phyloP scores from a whole-genome alignment of 2,329 filamentous ascomycete genomes.

The Aspergillus vadensis region DNA sequence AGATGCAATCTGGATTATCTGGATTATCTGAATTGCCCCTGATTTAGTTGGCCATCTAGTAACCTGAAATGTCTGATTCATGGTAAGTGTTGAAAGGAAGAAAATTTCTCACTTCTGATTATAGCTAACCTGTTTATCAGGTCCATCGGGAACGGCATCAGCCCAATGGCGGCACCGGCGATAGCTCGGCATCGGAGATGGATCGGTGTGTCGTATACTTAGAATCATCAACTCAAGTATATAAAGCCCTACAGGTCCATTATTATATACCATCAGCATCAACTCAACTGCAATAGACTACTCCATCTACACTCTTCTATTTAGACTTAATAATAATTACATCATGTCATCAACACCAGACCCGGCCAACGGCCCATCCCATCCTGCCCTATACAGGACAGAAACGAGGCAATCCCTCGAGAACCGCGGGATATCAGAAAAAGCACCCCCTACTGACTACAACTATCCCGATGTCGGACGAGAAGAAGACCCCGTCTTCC shows the following conservation, averaged over 20 bases:
- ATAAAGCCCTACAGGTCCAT: not conserved
- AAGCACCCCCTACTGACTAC: slow-evolving; percentile 25
- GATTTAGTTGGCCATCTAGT: too few species aligned
- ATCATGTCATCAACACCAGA: not conserved
- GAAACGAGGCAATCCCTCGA: slow-evolving; percentile 30
- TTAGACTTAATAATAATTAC: not conserved
- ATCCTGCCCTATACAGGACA: slow-evolving; percentile 1
- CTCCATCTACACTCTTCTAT: not conserved
- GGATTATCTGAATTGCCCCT: too few species aligned
- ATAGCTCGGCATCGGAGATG: slow-evolving; percentile 6
- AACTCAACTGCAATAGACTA: too few species aligned
- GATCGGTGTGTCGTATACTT: not conserved
- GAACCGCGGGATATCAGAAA: slow-evolving; percentile 27
- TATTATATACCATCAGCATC: not conserved
- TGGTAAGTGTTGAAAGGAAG: too few species aligned
- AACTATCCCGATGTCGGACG: slow-evolving; percentile 33
- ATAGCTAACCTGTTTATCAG: too few species aligned
- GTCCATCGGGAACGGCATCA: too few species aligned
- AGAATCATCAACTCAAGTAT: not conserved
- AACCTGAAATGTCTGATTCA: too few species aligned
- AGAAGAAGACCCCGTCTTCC: slow-evolving; percentile 14
- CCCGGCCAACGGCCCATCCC: not conserved
- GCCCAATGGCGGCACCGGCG: not conserved
- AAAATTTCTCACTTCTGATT: too few species aligned
- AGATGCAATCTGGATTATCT: too few species aligned